Conservation (phyloP, 345 rosid genomes). For the Cardamine resedifolia region DNA sequence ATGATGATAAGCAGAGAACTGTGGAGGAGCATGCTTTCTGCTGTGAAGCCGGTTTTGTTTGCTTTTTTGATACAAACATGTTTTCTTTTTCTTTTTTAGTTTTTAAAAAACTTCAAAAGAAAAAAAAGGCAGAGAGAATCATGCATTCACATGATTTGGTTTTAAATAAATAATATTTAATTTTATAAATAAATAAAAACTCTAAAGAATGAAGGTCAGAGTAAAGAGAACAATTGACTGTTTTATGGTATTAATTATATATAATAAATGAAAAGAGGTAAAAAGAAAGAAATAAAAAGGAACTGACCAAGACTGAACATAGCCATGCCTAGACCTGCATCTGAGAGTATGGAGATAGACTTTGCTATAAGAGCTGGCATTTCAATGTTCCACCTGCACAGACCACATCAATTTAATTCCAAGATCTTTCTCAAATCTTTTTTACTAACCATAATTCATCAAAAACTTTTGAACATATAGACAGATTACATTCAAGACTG, state of each 20-base stretch:
- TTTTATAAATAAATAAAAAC: too few species aligned
- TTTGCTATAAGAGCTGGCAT: slow-evolving; percentile 96
- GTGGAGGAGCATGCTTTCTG: slow-evolving; percentile 39
- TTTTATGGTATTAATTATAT: slow-evolving; percentile 17
- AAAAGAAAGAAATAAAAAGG: not conserved
- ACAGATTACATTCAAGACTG: slow-evolving; percentile 19
- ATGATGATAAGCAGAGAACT: slow-evolving; percentile 36
- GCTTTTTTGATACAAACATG: slow-evolving; percentile 36
- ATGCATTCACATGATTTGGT: slow-evolving; percentile 31
- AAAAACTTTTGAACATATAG: not conserved
- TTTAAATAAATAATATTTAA: not conserved
- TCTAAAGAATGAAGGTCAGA: slow-evolving; percentile 28
- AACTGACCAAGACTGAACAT: slow-evolving; percentile 99
- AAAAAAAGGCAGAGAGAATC: slow-evolving; percentile 16
- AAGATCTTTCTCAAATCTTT: slow-evolving; percentile 32
- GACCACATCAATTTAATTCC: slow-evolving; percentile 37
- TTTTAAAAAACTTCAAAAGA: slow-evolving; percentile 1
- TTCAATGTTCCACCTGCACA: slow-evolving; percentile 81
- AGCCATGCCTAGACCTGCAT: slow-evolving; percentile 99
- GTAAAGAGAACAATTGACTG: slow-evolving; percentile 30
- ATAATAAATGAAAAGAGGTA: slow-evolving; percentile 21
- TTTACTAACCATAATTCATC: not conserved
- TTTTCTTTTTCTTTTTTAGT: not conserved
- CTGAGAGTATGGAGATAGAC: slow-evolving; percentile 97
- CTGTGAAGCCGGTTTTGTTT: slow-evolving; percentile 35